These are phyloP conservation scores for Globisporangium paddicum DNA, from an alignment of 352 stramenopile species.

Conservation along the genomic window DNA sequence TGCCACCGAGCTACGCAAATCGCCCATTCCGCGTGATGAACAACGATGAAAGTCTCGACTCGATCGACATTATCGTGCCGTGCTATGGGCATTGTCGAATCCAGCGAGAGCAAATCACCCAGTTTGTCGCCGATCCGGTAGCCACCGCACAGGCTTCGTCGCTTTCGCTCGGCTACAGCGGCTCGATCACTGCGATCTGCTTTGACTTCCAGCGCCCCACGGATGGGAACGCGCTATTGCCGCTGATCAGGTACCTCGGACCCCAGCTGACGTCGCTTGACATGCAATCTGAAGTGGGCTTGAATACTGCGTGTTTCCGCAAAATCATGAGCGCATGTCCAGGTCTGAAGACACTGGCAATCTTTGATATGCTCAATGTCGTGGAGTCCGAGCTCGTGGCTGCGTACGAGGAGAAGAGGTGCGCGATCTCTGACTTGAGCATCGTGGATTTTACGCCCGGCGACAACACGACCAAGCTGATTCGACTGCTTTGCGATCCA, in stretches of 20 bases:
- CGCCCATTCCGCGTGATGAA: background rate
- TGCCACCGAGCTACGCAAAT: background rate
- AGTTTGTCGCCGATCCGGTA: background rate
- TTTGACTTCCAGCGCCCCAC: background rate
- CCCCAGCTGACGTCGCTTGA: constrained; percentile 2
- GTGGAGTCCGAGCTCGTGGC: background rate
- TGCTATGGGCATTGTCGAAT: constrained; percentile 4
- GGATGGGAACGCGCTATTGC: background rate
- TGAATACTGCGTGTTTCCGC: background rate
- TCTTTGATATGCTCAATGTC: background rate
- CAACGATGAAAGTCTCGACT: background rate
- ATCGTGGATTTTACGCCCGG: background rate
- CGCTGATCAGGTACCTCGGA: constrained; percentile 9
- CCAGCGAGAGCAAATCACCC: background rate
- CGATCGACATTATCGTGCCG: constrained; percentile 5
- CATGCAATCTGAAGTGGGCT: background rate
- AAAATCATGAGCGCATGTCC: constrained; percentile 6
- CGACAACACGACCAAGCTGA: background rate
- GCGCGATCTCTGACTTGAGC: background rate
- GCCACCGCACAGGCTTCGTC: background rate
- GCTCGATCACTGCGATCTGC: constrained; percentile 6
- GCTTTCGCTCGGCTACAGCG: background rate
- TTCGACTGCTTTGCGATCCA: background rate
- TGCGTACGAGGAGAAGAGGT: background rate
- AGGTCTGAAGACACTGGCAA: background rate